A percentile compares a stretch with the other conserved stretches of the same genome.
These are phyloP conservation scores for Eucalyptus regnans DNA, from an alignment of 345 rosid genomes.

Conservation along the genomic window DNA sequence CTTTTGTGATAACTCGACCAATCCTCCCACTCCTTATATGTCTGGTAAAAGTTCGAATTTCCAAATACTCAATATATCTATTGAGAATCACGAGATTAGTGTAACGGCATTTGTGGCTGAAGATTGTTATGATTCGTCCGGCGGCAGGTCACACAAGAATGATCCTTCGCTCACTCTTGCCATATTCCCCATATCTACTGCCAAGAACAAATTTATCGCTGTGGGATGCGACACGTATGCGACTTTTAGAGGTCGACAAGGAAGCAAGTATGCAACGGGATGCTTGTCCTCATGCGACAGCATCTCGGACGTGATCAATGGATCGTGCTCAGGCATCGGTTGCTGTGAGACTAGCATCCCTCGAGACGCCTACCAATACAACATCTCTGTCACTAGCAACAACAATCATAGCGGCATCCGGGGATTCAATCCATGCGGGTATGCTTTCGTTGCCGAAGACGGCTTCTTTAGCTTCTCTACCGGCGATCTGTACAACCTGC, in stretches of 20 bases:
- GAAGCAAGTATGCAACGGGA: too few relatives aligned
- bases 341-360: neutral
- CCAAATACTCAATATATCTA: neutral
- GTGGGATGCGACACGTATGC: too few relatives aligned
- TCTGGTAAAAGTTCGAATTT: fast-evolving
- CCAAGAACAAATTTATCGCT: too few relatives aligned
- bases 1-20: neutral
- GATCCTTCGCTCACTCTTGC: fast-evolving
- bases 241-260: too few relatives aligned
- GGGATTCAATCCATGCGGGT: conserved; percentile 9
- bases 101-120: fast-evolving
- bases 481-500: neutral
- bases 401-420: neutral
- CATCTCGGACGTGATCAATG: neutral
- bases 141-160: neutral
- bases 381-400: neutral
- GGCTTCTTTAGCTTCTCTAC: neutral
- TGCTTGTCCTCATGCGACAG: too few relatives aligned
- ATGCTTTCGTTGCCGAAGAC: conserved; percentile 5
- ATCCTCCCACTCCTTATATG: neutral
- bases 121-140: neutral
- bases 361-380: neutral
- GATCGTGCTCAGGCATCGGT: neutral
- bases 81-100: neutral
- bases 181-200: neutral